Percentiles rank a stretch among this genome's conserved stretches.
Conservation (phyloP, 2,329 filamentous ascomycete genomes). For the Fusarium praegraminearum region DNA sequence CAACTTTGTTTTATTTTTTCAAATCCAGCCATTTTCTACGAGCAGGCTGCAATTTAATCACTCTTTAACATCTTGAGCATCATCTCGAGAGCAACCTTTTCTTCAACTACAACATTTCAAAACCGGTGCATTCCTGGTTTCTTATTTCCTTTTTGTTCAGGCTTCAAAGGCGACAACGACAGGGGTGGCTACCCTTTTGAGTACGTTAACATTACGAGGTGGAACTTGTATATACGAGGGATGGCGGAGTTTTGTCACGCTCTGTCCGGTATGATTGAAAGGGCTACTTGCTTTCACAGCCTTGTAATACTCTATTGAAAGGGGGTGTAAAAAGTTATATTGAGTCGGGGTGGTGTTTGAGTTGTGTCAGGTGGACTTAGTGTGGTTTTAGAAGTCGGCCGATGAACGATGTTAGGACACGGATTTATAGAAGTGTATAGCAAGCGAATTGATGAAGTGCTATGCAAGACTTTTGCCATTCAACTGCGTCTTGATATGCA, state of each 20-base stretch:
- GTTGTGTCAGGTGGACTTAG: constrained; percentile 8
- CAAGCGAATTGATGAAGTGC: constrained; percentile 37
- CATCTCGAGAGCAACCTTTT: background rate
- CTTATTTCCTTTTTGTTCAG: constrained; percentile 8
- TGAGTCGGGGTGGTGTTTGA: constrained; percentile 1
- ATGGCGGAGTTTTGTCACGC: constrained; percentile 22
- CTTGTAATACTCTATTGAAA: constrained; percentile 23
- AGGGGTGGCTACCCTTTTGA: constrained; percentile 11
- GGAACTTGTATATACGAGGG: constrained; percentile 47
- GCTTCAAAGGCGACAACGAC: constrained; percentile 21
- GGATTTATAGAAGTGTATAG: constrained; percentile 44
- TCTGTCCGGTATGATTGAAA: constrained; percentile 21
- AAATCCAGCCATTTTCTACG: background rate
- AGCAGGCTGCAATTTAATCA: constrained; percentile 31
- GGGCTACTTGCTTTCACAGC: constrained; percentile 10
- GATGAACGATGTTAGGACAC: constrained; percentile 28
- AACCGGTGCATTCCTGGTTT: constrained; percentile 20
- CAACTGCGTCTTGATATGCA: background rate
- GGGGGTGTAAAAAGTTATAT: constrained; percentile 10
- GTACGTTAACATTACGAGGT: constrained; percentile 46
- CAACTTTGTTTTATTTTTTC: constrained; percentile 11
- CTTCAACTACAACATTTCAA: constrained; percentile 4
- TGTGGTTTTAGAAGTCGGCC: constrained; percentile 28
- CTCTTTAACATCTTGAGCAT: constrained; percentile 10
- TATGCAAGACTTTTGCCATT: background rate